Evolutionary conservation across 768 basidiomycete genomes (phyloP).

Genomic region (Suillus subalutaceus): DNA sequence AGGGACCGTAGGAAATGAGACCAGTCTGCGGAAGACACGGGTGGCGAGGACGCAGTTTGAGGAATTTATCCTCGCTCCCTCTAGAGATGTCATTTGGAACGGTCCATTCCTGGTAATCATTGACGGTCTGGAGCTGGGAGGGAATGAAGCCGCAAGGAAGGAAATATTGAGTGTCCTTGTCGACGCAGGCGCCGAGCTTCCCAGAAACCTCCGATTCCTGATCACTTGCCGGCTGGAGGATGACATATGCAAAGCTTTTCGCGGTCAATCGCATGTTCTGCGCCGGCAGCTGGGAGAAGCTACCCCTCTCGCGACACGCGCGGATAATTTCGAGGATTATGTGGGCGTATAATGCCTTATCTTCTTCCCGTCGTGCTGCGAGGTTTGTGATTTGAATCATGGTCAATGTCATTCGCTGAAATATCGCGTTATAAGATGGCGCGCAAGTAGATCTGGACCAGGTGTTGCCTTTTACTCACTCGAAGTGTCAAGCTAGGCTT

Average conservation of each 20-base stretch:
- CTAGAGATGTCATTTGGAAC: slow-evolving; percentile 20
- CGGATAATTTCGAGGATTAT: background rate
- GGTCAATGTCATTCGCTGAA: background rate
- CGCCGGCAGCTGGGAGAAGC: slow-evolving; percentile 3
- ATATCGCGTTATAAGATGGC: background rate
- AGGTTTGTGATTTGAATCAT: background rate
- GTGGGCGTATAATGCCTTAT: background rate
- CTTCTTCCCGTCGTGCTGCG: background rate
- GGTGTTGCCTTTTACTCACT: background rate
- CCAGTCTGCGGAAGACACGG: slow-evolving; percentile 21
- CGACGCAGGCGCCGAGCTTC: slow-evolving; percentile 14
- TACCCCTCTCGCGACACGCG: background rate
- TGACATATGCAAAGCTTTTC: slow-evolving; percentile 18
- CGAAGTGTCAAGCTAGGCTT: background rate
- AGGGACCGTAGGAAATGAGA: slow-evolving; percentile 11
- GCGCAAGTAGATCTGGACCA: background rate
- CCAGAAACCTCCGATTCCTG: slow-evolving; percentile 27
- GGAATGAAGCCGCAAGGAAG: slow-evolving; percentile 20
- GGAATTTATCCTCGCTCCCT: slow-evolving; percentile 23
- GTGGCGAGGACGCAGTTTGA: slow-evolving; percentile 28
- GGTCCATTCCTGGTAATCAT: slow-evolving; percentile 38
- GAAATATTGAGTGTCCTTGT: slow-evolving; percentile 25
- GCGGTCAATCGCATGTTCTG: slow-evolving; percentile 16
- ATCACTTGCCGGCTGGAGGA: slow-evolving; percentile 30
- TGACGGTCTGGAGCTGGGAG: slow-evolving; percentile 36